These are phyloP conservation scores for Fusarium nematophilum DNA, from an alignment of 2,329 filamentous ascomycete genomes.

Conservation along the genomic window DNA sequence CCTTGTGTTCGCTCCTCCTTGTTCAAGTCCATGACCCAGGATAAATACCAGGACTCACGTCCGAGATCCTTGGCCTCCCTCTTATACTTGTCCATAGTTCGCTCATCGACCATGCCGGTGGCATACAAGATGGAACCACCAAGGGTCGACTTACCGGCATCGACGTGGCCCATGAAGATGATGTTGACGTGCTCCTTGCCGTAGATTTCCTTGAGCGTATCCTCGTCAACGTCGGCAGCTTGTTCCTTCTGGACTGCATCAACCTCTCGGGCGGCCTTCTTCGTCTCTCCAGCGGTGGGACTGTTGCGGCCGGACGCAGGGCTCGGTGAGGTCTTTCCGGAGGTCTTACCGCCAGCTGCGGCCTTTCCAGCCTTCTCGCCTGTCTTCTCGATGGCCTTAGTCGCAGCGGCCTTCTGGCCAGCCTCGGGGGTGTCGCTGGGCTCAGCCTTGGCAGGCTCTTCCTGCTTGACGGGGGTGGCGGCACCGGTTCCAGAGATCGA, in stretches of 20 bases:
- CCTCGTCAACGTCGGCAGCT: constrained; percentile 75
- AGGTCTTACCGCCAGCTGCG: constrained; percentile 55
- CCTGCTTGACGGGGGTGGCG: constrained; percentile 52
- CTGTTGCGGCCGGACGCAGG: constrained; percentile 88
- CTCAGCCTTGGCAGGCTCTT: constrained; percentile 61
- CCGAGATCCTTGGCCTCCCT: constrained; percentile 95
- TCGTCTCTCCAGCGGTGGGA: constrained; percentile 72
- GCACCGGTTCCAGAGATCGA: constrained; percentile 53
- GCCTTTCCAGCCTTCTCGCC: constrained; percentile 69
- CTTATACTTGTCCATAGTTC: constrained; percentile 98
- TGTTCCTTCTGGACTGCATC: constrained; percentile 89
- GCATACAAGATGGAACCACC: constrained; percentile 93
- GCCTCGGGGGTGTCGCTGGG: constrained; percentile 68
- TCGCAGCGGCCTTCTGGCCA: constrained; percentile 84
- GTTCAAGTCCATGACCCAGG: constrained; percentile 96
- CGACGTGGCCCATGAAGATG: constrained; percentile 98
- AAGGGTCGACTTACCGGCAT: constrained; percentile 96
- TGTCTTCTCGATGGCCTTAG: constrained; percentile 92
- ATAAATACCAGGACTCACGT: constrained; percentile 98
- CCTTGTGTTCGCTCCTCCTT: constrained; percentile 97
- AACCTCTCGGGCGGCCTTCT: constrained; percentile 69
- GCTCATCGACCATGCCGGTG: constrained; percentile 99
- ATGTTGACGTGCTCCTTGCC: constrained; percentile 95
- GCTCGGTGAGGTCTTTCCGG: constrained; percentile 82
- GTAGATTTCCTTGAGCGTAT: constrained; percentile 91